phyloP scores from a whole-genome alignment of 2,329 filamentous ascomycete genomes.

The Monilinia aucupariae region DNA sequence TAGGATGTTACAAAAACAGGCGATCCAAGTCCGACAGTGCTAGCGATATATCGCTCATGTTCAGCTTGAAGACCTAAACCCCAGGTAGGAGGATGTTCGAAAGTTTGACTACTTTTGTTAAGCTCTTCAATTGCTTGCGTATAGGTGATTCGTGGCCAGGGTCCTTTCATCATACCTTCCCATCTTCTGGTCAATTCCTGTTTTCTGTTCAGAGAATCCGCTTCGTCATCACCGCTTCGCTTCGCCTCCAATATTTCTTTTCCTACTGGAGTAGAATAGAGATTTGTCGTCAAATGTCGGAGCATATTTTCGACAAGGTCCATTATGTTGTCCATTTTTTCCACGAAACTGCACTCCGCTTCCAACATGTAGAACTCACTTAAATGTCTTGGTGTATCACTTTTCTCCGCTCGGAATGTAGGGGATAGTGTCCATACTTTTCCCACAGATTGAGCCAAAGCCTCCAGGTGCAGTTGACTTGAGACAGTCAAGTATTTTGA shows the following conservation, averaged over 20 bases:
- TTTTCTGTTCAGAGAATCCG: slow-evolving; percentile 2
- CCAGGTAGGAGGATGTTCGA: slow-evolving; percentile 66
- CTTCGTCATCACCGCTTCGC: slow-evolving; percentile 15
- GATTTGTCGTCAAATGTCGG: slow-evolving; percentile 46
- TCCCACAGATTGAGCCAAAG: slow-evolving; percentile 78
- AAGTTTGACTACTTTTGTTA: slow-evolving; percentile 51
- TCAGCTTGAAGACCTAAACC: slow-evolving; percentile 75
- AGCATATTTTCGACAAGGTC: slow-evolving; percentile 75
- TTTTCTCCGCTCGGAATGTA: slow-evolving; percentile 88
- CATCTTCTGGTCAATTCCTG: slow-evolving; percentile 61
- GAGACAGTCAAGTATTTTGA: slow-evolving; percentile 97
- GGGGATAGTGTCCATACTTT: slow-evolving; percentile 93
- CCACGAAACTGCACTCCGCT: slow-evolving; percentile 76
- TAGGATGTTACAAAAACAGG: slow-evolving; percentile 94
- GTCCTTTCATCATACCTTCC: slow-evolving; percentile 53
- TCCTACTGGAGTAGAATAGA: slow-evolving; percentile 42
- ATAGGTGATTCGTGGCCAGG: slow-evolving; percentile 82
- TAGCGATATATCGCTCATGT: slow-evolving; percentile 84
- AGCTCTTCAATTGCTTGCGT: slow-evolving; percentile 68
- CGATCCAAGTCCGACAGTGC: slow-evolving; percentile 45
- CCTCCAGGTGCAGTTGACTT: slow-evolving; percentile 88
- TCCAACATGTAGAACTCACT: slow-evolving; percentile 99
- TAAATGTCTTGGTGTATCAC: slow-evolving; percentile 86
- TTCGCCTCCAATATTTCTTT: slow-evolving; percentile 43
- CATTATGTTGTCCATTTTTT: slow-evolving; percentile 67